Conservation (phyloP, 2,329 filamentous ascomycete species). For the Thelonectria blattea region DNA sequence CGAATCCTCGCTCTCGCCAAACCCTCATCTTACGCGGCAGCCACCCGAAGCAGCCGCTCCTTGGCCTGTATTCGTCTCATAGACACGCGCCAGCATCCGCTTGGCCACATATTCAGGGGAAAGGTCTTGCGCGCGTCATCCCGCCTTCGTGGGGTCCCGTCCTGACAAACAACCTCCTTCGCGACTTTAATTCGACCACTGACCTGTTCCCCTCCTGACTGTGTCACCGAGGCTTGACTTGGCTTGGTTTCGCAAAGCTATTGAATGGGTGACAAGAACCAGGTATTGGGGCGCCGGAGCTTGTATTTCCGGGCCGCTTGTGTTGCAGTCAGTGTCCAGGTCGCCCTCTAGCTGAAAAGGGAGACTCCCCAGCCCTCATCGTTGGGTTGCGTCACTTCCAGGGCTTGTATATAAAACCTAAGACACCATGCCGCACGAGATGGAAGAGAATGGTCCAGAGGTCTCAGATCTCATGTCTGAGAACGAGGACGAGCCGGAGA, state of each 20-base stretch:
- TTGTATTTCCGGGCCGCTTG: slow-evolving; percentile 43
- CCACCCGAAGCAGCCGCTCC: slow-evolving; percentile 19
- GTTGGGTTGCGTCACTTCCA: slow-evolving; percentile 25
- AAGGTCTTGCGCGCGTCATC: slow-evolving; percentile 25
- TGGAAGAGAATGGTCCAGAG: slow-evolving; percentile 59
- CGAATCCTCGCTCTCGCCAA: slow-evolving; percentile 30
- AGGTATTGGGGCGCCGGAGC: slow-evolving; percentile 38
- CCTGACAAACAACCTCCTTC: slow-evolving; percentile 25
- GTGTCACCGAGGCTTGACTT: slow-evolving; percentile 41
- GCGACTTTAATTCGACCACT: slow-evolving; percentile 29
- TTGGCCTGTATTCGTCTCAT: slow-evolving; percentile 24
- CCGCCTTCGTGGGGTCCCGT: slow-evolving; percentile 33
- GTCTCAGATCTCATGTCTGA: slow-evolving; percentile 66
- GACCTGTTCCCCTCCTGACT: slow-evolving; percentile 35
- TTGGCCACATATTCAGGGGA: slow-evolving; percentile 23
- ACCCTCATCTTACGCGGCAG: slow-evolving; percentile 32
- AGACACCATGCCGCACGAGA: slow-evolving; percentile 62
- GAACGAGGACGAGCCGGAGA: slow-evolving; percentile 62
- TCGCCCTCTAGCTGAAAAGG: slow-evolving; percentile 31
- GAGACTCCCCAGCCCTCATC: slow-evolving; percentile 29
- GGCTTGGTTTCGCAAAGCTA: slow-evolving; percentile 44
- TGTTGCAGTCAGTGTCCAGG: slow-evolving; percentile 28
- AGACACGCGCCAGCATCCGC: slow-evolving; percentile 22
- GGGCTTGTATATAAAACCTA: slow-evolving; percentile 54
- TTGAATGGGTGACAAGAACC: slow-evolving; percentile 37